phyloP scores from a whole-genome alignment of 2,329 filamentous ascomycete species.

The Scedosporium apiospermum region DNA sequence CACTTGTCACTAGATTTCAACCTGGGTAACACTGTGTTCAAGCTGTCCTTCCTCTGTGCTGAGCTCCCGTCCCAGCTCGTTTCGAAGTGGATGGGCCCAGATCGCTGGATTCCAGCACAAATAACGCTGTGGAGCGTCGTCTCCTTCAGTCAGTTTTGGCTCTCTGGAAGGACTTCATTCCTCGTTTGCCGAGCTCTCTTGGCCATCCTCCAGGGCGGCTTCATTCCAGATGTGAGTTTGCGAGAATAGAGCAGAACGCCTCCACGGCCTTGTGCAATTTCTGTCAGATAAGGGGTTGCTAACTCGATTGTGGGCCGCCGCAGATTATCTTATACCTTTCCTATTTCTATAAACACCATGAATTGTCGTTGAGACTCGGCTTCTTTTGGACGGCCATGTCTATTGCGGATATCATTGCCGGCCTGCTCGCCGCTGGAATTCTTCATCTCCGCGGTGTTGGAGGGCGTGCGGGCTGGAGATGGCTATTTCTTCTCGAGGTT shows the following conservation, averaged over 20 bases:
- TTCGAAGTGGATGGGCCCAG: slow-evolving; percentile 46
- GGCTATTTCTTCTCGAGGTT: slow-evolving; percentile 48
- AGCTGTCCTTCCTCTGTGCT: slow-evolving; percentile 20
- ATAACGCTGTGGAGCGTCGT: slow-evolving; percentile 48
- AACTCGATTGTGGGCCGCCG: slow-evolving; percentile 2
- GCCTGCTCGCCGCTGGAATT: slow-evolving; percentile 27
- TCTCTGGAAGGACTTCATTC: slow-evolving; percentile 27
- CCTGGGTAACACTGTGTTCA: slow-evolving; percentile 23
- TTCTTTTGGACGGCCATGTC: slow-evolving; percentile 33
- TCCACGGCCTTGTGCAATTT: too few species aligned
- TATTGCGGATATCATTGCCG: slow-evolving; percentile 27
- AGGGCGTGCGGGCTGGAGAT: slow-evolving; percentile 30
- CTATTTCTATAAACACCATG: slow-evolving; percentile 32
- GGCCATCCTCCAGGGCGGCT: slow-evolving; percentile 34
- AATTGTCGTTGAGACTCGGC: slow-evolving; percentile 27
- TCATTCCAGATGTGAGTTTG: slow-evolving; percentile 31
- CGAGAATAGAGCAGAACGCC: too few species aligned
- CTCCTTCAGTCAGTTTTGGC: slow-evolving; percentile 35
- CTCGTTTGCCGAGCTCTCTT: slow-evolving; percentile 27
- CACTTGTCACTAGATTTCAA: slow-evolving; percentile 19
- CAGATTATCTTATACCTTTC: slow-evolving; percentile 28
- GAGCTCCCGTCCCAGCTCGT: slow-evolving; percentile 51
- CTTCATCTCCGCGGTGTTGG: slow-evolving; percentile 29
- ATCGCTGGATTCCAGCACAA: slow-evolving; percentile 51
- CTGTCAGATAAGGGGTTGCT: slow-evolving; percentile 3